Percentiles rank a stretch among this genome's conserved stretches.
Conservation (phyloP, 164 flowering plant genomes). For the Liquidambar formosana region DNA sequence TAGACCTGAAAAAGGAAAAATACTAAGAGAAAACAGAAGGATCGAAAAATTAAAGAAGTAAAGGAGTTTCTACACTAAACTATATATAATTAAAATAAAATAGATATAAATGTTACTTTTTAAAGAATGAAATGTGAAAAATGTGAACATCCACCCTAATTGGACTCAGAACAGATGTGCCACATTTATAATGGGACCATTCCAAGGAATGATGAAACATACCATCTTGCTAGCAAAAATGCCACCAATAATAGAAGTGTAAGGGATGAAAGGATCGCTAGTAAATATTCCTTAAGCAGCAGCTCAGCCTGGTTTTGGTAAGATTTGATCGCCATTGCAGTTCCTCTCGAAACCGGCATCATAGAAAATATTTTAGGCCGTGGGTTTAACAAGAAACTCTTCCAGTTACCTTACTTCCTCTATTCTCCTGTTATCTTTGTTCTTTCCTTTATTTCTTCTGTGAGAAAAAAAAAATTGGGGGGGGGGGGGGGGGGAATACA, state of each 20-base stretch:
- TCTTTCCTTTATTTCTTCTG: not conserved
- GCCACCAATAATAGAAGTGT: slow-evolving; percentile 26
- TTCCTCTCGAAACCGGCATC: slow-evolving; percentile 7
- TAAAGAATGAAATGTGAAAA: not conserved
- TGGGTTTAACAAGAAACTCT: not conserved
- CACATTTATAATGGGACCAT: not conserved
- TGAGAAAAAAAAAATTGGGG: too few species aligned
- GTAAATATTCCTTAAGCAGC: slow-evolving; percentile 23
- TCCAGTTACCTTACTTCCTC: not conserved
- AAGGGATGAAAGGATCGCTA: slow-evolving; percentile 28
- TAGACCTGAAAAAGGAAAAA: slow-evolving; percentile 32
- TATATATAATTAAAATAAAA: not conserved
- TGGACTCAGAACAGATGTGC: not conserved
- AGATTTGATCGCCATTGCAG: slow-evolving; percentile 20
- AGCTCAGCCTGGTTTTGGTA: slow-evolving; percentile 26
- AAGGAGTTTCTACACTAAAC: not conserved
- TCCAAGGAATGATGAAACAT: not conserved
- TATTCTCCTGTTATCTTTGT: not conserved
- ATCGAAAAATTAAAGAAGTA: not conserved
- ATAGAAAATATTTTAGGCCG: not conserved
- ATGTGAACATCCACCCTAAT: not conserved
- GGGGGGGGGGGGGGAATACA: too few species aligned
- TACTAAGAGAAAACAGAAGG: not conserved
- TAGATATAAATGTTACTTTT: not conserved
- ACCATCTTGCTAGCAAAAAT: slow-evolving; percentile 35